phyloP scores from a whole-genome alignment of 148 eudicot genomes.

The Linanthus parryae region DNA sequence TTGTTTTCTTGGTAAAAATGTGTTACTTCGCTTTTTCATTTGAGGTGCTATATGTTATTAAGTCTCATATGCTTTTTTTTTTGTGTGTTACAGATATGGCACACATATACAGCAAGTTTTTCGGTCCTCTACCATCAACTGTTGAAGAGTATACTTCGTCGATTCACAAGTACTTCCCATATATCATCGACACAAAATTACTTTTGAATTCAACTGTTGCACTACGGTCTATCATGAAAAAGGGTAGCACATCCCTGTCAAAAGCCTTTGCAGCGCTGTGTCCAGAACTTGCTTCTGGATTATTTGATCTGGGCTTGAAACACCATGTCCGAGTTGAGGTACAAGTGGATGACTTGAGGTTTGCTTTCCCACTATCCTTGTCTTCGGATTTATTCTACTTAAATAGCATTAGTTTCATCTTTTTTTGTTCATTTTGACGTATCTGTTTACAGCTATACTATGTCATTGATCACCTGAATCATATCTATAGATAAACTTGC shows the following conservation, averaged over 20 bases:
- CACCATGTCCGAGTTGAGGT: constrained; percentile 70
- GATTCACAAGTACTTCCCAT: constrained; percentile 58
- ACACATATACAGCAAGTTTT: constrained; percentile 73
- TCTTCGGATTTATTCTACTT: background rate
- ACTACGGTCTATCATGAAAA: constrained; percentile 51
- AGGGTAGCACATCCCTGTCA: constrained; percentile 74
- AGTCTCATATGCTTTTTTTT: constrained; percentile 16
- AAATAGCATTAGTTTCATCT: too few species aligned
- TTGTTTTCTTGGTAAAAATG: constrained; percentile 81
- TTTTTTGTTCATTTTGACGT: too few species aligned
- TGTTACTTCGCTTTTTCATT: constrained; percentile 4
- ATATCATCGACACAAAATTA: constrained; percentile 76
- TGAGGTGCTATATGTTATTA: background rate
- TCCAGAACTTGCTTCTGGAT: constrained; percentile 51
- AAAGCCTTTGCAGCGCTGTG: constrained; percentile 74
- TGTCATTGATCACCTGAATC: too few species aligned
- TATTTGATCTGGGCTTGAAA: constrained; percentile 19
- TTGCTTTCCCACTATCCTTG: constrained; percentile 15
- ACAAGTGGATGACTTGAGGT: constrained; percentile 96
- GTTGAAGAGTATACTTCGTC: constrained; percentile 55
- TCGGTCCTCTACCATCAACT: constrained; percentile 78
- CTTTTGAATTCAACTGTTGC: constrained; percentile 45
- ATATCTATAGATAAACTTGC: too few species aligned
- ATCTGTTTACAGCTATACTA: too few species aligned
- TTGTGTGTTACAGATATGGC: constrained; percentile 65